These are phyloP conservation scores for Scytalidium sp. DNA, from an alignment of 2,329 filamentous ascomycete genomes.

Conservation along the genomic window DNA sequence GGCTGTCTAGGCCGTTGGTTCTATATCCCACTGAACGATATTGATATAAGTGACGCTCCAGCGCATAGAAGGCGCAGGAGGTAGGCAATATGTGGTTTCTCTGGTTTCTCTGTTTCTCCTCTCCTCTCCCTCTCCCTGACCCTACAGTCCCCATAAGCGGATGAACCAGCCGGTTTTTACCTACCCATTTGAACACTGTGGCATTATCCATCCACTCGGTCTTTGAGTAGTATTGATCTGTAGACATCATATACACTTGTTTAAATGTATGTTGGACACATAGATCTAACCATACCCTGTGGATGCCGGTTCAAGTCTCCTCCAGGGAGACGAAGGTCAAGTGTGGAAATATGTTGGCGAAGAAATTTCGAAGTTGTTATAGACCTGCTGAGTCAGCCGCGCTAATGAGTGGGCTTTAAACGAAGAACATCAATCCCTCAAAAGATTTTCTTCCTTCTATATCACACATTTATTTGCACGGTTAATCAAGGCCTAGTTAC, in stretches of 20 bases:
- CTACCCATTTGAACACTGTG: no score
- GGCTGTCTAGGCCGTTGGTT: constrained; percentile 34
- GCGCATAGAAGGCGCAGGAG: constrained; percentile 31
- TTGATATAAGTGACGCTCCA: constrained; percentile 33
- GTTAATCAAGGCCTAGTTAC: constrained; percentile 25
- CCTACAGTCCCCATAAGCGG: no score
- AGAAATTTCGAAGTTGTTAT: constrained; percentile 3
- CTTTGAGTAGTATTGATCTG: no score
- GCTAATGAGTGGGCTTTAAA: not conserved
- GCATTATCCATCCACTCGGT: no score
- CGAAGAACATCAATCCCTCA: not conserved
- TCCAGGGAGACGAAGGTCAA: not conserved
- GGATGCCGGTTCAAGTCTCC: no score
- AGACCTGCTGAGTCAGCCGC: constrained; percentile 5
- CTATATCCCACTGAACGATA: constrained; percentile 34
- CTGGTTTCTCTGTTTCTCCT: not conserved
- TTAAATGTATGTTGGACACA: no score
- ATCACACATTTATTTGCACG: constrained; percentile 20
- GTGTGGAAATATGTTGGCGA: constrained; percentile 3
- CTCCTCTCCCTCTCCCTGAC: not conserved
- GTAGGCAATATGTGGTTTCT: constrained; percentile 35
- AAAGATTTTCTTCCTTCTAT: constrained; percentile 10
- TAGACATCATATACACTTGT: no score
- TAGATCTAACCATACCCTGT: no score
- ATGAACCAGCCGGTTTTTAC: no score